Base-by-base conservation (phyloP, 2,329 filamentous ascomycete species). In the Neocatenulostroma microsporum region DNA sequence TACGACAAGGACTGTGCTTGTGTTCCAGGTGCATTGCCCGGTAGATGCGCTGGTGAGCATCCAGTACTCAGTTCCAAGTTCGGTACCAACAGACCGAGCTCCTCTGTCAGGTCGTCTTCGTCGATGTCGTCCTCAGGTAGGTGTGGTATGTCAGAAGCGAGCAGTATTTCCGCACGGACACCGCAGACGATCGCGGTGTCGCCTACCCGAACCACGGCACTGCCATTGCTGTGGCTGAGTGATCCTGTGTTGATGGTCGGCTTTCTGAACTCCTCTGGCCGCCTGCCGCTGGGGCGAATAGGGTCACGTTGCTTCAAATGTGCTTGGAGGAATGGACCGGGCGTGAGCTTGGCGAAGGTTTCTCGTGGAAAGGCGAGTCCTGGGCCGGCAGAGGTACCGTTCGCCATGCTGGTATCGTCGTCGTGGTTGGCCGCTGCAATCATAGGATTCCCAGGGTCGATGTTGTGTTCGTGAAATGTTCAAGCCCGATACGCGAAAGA, bases 181-280 rank as follows among this genome's bases (percentile, higher is more conserved):
- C 89, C 91, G 57, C 88, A 95, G 24, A 98, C 88, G n/a, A 88
- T 85, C 1, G 86, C 87, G 1, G 89, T 96, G 60, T 93, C 85
- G 30, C 91, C 91, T 34, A 84, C 70, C 23, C 91, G 78, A 33
- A 96, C 83, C 0, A 96, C 81, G 1, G 89, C 82, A 52, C 85
- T 93, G 34, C 91, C 91, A 57, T 94, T 81, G 38, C 86, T 82
- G 60, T 98, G 87, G 1, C 86, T 84, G 33, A 98, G 69, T 15
- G 85, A 91, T 18, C 84, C 83, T 0, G 78, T 78, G 62, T 95
- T 91, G 50, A 91, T 71, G 21, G 79, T 78, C n/a, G 83, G 78
- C 15, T 70, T 61, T 29, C 91, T 80, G 40, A 80, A 76, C 52
- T 88, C 74, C 20, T 73, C 67, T 5, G 84, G 76, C 2, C 70